Evolutionary conservation across 495 filamentous ascomycete genomes (phyloP), one percentile per base, ranked within the genome.

Genomic region (Aspergillus campestris): DNA sequence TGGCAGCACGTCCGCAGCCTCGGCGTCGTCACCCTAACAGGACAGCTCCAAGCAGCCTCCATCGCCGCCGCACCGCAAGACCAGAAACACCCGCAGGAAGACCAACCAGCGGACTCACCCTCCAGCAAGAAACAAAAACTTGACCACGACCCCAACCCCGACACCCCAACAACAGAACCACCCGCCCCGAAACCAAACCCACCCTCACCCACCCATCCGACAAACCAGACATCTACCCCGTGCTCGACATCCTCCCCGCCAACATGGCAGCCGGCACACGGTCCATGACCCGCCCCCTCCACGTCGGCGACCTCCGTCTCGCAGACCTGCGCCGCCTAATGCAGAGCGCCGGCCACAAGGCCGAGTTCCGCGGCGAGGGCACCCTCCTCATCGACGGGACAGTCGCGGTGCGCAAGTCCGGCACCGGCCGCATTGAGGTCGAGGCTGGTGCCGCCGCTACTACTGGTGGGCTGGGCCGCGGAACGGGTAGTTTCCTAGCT

Each of bases 1-100:
- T 97, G 94, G 92, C 94, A 97, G 71, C 87, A 89, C 42, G 88
- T 97, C 39, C 78, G 83, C 50, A 89, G 83, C 6, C 69, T 97
- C 6, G 88, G 88, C 33, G 86, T 99, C 34, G 91, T 94, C 27
- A 89, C 87, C 6, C 67, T 96, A 33, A 90, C 84, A 5, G 90
- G 86, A 5, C 72, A 79, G 32, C 55, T 87, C 29, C 51, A 70
- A 47, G 60, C 18, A 24, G 18, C 18, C 2, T 24, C 18, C 18
- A 24, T 24, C 18, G 18, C 18, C 18, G 4, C 18, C 18, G 18
- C 18, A 24, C 18, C 18, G 18, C 18, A 24, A 24, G 18, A 24
- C 18, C 18, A 24, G 18, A 24, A 24, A 56, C 49, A 3, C 31
- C 51, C 4, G 47, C 58, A 7, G 61, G 18, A 62, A 5, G 66